phyloP scores from a whole-genome alignment of 1,139 yeast genomes.

The Insectozyma bohioensis region DNA sequence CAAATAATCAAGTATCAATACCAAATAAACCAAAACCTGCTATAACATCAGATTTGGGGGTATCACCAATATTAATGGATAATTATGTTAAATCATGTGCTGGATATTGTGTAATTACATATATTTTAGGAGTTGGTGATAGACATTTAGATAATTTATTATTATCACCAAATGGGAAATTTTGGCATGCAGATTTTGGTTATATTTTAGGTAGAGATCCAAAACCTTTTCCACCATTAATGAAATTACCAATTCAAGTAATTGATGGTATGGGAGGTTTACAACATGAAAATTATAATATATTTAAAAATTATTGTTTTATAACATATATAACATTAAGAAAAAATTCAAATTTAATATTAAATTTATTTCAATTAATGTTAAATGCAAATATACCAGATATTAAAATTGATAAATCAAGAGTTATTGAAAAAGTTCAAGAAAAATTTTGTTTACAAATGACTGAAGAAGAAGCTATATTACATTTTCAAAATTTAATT shows the following conservation, averaged over 20 bases:
- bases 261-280: slow-evolving; percentile 98
- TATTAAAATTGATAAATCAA: slow-evolving; percentile 69
- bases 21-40: slow-evolving; percentile 27
- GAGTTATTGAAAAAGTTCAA: slow-evolving; percentile 84
- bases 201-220: slow-evolving; percentile 96
- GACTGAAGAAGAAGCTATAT: slow-evolving; percentile 93
- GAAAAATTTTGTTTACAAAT: slow-evolving; percentile 91
- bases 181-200: slow-evolving; percentile 97
- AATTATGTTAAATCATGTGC: slow-evolving; percentile 95
- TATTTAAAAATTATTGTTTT: slow-evolving; percentile 90
- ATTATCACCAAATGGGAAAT: slow-evolving; percentile 71
- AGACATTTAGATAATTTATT: slow-evolving; percentile 90
- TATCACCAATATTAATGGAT: slow-evolving; percentile 78
- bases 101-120: slow-evolving; percentile 96
- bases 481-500: slow-evolving; percentile 90
- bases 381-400: slow-evolving; percentile 91
- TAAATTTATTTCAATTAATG: slow-evolving; percentile 92
- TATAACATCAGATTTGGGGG: slow-evolving; percentile 63
- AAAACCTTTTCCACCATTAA: slow-evolving; percentile 96
- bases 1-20: slow-evolving; percentile 5
- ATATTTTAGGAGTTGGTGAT: slow-evolving; percentile 93
- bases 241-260: slow-evolving; percentile 96
- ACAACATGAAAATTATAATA: slow-evolving; percentile 76
- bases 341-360: slow-evolving; percentile 83
- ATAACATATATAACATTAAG: slow-evolving; percentile 90